phyloP scores from a whole-genome alignment of 2,329 filamentous ascomycete genomes.

The Ciborinia camelliae region DNA sequence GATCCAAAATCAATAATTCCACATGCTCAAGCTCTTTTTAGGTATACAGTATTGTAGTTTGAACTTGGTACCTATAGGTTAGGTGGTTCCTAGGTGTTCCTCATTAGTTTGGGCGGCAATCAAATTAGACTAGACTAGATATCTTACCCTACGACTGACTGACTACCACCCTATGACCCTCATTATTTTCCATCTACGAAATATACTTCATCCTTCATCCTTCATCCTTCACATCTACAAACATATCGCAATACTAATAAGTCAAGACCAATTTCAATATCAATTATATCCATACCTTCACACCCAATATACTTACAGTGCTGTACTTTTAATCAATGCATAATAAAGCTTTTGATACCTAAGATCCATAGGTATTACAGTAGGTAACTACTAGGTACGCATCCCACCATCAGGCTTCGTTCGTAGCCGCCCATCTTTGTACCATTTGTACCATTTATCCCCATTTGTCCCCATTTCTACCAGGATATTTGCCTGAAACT shows the following conservation, averaged over 20 bases:
- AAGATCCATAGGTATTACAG: too few relatives aligned
- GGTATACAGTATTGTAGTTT: too few relatives aligned
- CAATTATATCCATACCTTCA: not conserved
- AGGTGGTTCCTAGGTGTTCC: not conserved
- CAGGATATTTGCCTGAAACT: conserved; percentile 7
- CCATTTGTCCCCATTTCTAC: too few relatives aligned
- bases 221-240: not conserved
- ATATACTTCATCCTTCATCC: not conserved
- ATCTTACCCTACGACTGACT: too few relatives aligned
- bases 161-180: too few relatives aligned
- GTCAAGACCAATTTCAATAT: not conserved
- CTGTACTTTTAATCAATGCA: conserved; percentile 4
- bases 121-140: not conserved
- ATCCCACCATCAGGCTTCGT: conserved; percentile 1
- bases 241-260: not conserved
- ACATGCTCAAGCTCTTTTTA: not conserved
- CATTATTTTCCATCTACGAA: not conserved
- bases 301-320: not conserved
- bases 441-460: too few relatives aligned
- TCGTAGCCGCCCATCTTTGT: conserved; percentile 17
- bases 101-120: conserved; percentile 1
- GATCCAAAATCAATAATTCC: not conserved
- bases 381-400: too few relatives aligned
- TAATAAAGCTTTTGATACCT: not conserved
- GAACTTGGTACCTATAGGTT: too few relatives aligned